Percentiles rank a stretch among this genome's conserved stretches.
Conservation (phyloP, 2,329 filamentous ascomycete species). For the Stagonosporopsis rhizophila region DNA sequence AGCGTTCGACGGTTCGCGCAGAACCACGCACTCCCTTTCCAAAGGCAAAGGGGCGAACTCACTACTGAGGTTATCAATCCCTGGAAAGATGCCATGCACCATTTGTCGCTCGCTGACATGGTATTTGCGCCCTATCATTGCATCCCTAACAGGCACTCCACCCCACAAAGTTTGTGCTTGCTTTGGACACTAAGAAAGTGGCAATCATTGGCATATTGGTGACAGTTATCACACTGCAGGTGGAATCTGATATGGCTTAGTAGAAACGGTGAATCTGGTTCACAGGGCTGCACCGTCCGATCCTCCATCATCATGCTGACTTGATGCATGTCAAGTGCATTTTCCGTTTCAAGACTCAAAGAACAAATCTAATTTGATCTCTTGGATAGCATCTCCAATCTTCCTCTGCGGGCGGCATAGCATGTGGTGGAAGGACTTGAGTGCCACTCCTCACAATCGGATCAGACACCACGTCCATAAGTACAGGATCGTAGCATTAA, state of each 20-base stretch:
- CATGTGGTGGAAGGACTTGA: not conserved
- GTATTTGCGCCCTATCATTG: not conserved
- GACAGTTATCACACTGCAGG: not conserved
- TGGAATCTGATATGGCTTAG: not conserved
- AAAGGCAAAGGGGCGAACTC: too few species aligned
- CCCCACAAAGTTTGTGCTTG: not conserved
- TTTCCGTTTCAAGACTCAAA: not conserved
- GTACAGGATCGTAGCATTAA: not conserved
- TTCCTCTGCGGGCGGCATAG: not conserved
- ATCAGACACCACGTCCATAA: not conserved
- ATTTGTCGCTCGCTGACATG: not conserved
- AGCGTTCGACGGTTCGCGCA: not conserved
- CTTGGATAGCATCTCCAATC: not conserved
- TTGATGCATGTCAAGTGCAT: not conserved
- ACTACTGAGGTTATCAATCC: too few species aligned
- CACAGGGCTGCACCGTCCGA: conserved; percentile 1
- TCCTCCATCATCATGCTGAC: conserved; percentile 8
- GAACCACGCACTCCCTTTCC: not conserved
- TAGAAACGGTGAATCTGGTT: not conserved
- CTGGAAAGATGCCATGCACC: not conserved
- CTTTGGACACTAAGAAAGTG: not conserved
- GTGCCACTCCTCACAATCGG: not conserved
- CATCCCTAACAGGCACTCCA: not conserved
- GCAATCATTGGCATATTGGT: not conserved
- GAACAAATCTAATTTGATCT: not conserved